Conservation (phyloP, 2,329 filamentous ascomycete genomes). For the Beauveria bassiana region DNA sequence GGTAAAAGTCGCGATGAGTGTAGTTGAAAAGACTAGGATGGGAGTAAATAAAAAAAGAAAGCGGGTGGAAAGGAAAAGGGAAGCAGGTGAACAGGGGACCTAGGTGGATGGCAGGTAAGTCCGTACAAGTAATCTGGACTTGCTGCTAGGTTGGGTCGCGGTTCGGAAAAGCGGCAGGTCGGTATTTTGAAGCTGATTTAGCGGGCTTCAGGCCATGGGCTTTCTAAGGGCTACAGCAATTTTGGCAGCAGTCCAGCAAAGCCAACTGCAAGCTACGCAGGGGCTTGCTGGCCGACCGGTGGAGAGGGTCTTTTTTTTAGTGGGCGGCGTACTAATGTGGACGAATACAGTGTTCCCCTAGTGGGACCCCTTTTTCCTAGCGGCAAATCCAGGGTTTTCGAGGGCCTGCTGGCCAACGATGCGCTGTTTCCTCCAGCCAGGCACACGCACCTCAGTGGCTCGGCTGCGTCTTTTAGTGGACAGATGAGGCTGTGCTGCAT, state of each 20-base stretch:
- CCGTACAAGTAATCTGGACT: slow-evolving; percentile 1
- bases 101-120: not conserved
- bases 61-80: not conserved
- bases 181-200: not conserved
- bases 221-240: no score
- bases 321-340: not conserved
- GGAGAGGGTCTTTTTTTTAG: not conserved
- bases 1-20: not conserved
- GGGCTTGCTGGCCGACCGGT: no score
- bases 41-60: not conserved
- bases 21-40: no score
- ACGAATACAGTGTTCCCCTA: not conserved
- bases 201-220: not conserved
- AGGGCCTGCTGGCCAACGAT: not conserved
- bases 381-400: not conserved
- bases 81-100: not conserved
- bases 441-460: not conserved
- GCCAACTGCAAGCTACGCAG: no score
- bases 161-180: slow-evolving; percentile 8
- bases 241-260: no score
- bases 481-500: not conserved
- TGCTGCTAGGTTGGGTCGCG: not conserved
- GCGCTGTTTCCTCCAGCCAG: not conserved
- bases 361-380: not conserved
- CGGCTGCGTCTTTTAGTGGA: not conserved